Percentiles rank a stretch among this genome's conserved stretches.
phyloP scores from a whole-genome alignment of 108 stramenopile species.

The Pseudonitzschia multiseries region DNA sequence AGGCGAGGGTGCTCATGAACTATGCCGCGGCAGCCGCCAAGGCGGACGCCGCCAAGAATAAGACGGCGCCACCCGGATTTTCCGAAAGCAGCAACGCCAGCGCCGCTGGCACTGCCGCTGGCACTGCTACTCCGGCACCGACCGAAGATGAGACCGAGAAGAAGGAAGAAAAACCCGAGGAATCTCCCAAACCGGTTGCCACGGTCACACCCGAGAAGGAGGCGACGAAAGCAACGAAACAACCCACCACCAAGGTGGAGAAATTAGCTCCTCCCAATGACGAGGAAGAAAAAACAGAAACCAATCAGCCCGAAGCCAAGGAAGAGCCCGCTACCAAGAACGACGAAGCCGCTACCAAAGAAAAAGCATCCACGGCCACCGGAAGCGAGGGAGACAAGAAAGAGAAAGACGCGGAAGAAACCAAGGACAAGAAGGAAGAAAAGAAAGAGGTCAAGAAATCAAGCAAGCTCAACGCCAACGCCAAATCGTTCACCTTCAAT shows the following conservation, averaged over 20 bases:
- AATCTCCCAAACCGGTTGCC: slow-evolving; percentile 3
- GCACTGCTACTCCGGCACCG: background rate
- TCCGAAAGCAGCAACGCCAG: background rate
- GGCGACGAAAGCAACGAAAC: background rate
- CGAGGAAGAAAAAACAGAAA: background rate
- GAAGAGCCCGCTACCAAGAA: background rate
- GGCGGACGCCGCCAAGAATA: slow-evolving; percentile 32
- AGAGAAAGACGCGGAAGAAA: background rate
- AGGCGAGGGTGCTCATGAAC: slow-evolving; percentile 45
- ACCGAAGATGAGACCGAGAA: background rate
- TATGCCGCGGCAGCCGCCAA: slow-evolving; percentile 42
- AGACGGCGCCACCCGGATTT: slow-evolving; percentile 30
- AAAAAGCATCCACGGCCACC: slow-evolving; percentile 10
- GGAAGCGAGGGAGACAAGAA: background rate
- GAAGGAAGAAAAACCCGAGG: slow-evolving; percentile 11
- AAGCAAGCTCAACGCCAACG: slow-evolving; percentile 81
- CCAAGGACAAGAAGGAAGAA: slow-evolving; percentile 30
- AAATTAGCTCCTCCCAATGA: slow-evolving; percentile 1
- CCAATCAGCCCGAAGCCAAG: slow-evolving; percentile 9
- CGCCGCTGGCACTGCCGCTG: background rate
- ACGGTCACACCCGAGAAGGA: slow-evolving; percentile 16
- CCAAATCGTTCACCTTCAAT: slow-evolving; percentile 80
- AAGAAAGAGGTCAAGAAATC: slow-evolving; percentile 35
- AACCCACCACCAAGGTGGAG: slow-evolving; percentile 20
- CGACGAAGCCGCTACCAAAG: slow-evolving; percentile 4